These are phyloP conservation scores for Zygoascus biomembranicola DNA, from an alignment of 805 yeast species.

Conservation along the genomic window DNA sequence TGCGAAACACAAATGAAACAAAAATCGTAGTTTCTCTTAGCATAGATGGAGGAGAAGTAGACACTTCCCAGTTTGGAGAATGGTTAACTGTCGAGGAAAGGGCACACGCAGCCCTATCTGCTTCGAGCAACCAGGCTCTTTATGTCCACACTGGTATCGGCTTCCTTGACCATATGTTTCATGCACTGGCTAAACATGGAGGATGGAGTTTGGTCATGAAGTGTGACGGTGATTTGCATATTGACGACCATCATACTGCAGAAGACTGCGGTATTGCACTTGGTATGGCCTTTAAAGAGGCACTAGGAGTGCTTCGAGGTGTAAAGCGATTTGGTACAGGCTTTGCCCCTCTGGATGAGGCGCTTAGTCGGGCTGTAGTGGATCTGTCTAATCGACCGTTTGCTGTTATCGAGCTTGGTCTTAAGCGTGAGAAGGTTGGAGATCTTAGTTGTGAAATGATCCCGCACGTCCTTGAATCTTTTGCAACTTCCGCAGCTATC, in stretches of 20 bases:
- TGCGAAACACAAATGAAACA: constrained; percentile 85
- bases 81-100: constrained; percentile 15
- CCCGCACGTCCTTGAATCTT: constrained; percentile 92
- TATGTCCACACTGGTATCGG: constrained; percentile 88
- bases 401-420: constrained; percentile 82
- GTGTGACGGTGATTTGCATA: constrained; percentile 89
- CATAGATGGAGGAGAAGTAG: constrained; percentile 75
- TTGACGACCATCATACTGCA: constrained; percentile 95
- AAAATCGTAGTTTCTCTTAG: constrained; percentile 78
- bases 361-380: constrained; percentile 90
- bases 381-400: constrained; percentile 90
- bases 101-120: constrained; percentile 40
- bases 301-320: constrained; percentile 83
- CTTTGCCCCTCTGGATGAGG: constrained; percentile 95
- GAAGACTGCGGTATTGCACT: constrained; percentile 93
- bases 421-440: constrained; percentile 89
- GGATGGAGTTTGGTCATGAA: constrained; percentile 91
- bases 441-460: constrained; percentile 92
- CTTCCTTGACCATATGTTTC: constrained; percentile 93
- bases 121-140: constrained; percentile 23
- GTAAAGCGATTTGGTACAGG: constrained; percentile 89
- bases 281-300: constrained; percentile 82
- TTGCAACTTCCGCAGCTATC: constrained; percentile 85
- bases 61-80: neutral
- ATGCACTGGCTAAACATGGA: constrained; percentile 91